Conservation (phyloP, 345 rosid species). For the Gossypium stocksii region DNA sequence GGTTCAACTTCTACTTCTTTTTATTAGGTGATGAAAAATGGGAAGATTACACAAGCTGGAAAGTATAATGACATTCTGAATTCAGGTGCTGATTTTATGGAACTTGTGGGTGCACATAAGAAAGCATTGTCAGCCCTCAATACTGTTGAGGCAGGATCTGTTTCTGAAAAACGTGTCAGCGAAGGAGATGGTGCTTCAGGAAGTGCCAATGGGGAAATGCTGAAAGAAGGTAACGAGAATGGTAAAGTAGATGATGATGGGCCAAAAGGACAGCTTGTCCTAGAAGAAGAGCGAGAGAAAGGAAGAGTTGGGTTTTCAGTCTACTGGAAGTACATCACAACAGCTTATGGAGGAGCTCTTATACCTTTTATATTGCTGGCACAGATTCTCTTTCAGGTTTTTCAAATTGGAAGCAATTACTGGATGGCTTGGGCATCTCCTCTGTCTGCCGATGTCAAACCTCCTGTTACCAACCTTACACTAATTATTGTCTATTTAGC, state of each 20-base stretch:
- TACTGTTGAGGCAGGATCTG: slow-evolving; percentile 29
- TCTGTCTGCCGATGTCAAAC: slow-evolving; percentile 26
- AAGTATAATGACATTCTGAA: slow-evolving; percentile 56
- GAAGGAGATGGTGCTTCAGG: slow-evolving; percentile 22
- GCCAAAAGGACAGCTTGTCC: slow-evolving; percentile 54
- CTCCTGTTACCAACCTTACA: slow-evolving; percentile 26
- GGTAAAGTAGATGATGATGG: slow-evolving; percentile 34
- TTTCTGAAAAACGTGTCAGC: slow-evolving; percentile 23
- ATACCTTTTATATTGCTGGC: slow-evolving; percentile 61
- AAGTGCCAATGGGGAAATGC: slow-evolving; percentile 17
- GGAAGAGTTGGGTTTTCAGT: slow-evolving; percentile 59
- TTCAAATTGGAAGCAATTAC: slow-evolving; percentile 74
- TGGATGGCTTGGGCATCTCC: slow-evolving; percentile 91
- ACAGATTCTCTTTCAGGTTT: slow-evolving; percentile 51
- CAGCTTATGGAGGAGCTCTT: slow-evolving; percentile 72
- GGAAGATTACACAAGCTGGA: slow-evolving; percentile 69
- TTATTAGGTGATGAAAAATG: slow-evolving; percentile 75
- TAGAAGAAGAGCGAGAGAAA: slow-evolving; percentile 83
- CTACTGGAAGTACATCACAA: slow-evolving; percentile 60
- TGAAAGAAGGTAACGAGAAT: slow-evolving; percentile 28
- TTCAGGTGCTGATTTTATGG: slow-evolving; percentile 66
- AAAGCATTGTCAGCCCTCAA: slow-evolving; percentile 51
- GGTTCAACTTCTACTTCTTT: slow-evolving; percentile 8
- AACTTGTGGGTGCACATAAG: slow-evolving; percentile 66
- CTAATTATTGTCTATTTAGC: slow-evolving; percentile 51